Conservation (phyloP, 116 monocot genomes). For the Trichopus zeylanicus region DNA sequence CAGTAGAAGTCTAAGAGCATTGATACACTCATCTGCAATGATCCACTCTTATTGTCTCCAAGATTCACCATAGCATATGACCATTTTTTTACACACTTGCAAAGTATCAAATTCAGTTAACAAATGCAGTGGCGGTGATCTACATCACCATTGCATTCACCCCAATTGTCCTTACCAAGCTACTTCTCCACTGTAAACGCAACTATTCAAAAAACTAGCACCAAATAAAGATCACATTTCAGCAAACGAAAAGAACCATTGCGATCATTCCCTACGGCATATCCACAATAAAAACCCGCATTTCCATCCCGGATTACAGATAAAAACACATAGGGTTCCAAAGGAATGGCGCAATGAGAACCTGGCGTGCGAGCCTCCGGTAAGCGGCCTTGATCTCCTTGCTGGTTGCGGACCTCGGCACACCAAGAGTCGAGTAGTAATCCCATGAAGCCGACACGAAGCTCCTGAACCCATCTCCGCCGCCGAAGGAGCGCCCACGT, state of each 20-base stretch:
- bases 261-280: too few relatives aligned
- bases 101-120: too few relatives aligned
- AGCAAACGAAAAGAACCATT: neutral
- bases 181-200: too few relatives aligned
- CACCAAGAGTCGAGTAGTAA: conserved; percentile 87
- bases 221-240: neutral
- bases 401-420: conserved; percentile 54
- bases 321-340: neutral
- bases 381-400: conserved; percentile 97
- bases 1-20: too few relatives aligned
- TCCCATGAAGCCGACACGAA: conserved; percentile 44
- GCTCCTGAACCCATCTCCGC: neutral
- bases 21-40: too few relatives aligned
- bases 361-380: conserved; percentile 85
- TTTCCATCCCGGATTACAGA: neutral
- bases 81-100: too few relatives aligned
- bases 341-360: too few relatives aligned
- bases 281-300: neutral
- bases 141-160: too few relatives aligned
- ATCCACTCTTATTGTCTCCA: too few relatives aligned
- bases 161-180: too few relatives aligned
- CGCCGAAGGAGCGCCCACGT: neutral
- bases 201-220: neutral
- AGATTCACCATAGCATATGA: too few relatives aligned
- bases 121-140: too few relatives aligned